Conservation (phyloP, 2,329 filamentous ascomycete genomes). For the Penicillium concentricum region DNA sequence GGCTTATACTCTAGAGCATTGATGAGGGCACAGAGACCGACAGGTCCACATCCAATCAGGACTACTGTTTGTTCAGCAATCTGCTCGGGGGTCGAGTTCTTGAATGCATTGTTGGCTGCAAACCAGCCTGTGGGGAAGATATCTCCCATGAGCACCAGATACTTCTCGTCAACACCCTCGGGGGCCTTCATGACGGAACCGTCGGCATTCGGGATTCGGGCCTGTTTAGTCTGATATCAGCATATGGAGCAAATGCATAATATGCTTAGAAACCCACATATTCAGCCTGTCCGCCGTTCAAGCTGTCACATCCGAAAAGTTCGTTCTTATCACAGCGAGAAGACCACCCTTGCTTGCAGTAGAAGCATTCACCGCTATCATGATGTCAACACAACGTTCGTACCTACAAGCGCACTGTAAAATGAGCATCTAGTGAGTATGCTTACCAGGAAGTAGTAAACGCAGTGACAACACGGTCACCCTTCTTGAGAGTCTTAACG, state of each 20-base stretch:
- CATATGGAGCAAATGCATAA: neutral
- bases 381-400: constrained; percentile 6
- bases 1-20: constrained; percentile 74
- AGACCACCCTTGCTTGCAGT: constrained; percentile 73
- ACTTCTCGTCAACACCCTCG: constrained; percentile 67
- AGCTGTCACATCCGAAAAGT: constrained; percentile 66
- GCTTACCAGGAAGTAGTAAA: constrained; percentile 77
- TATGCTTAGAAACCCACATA: constrained; percentile 51
- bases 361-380: constrained; percentile 70
- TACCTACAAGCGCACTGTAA: neutral
- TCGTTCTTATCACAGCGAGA: constrained; percentile 70
- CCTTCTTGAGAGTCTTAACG: constrained; percentile 68
- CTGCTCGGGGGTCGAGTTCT: constrained; percentile 57
- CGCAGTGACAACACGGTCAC: constrained; percentile 77
- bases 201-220: constrained; percentile 78
- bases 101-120: constrained; percentile 75
- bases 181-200: constrained; percentile 75
- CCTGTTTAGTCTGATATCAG: constrained; percentile 37
- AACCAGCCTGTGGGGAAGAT: constrained; percentile 87
- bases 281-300: constrained; percentile 81
- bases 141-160: constrained; percentile 84
- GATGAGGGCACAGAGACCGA: constrained; percentile 80
- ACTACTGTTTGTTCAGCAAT: constrained; percentile 69
- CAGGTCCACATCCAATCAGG: constrained; percentile 79
- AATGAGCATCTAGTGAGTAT: neutral